Base-by-base conservation (phyloP, 352 stramenopile species). In the Pythium monospermum region DNA sequence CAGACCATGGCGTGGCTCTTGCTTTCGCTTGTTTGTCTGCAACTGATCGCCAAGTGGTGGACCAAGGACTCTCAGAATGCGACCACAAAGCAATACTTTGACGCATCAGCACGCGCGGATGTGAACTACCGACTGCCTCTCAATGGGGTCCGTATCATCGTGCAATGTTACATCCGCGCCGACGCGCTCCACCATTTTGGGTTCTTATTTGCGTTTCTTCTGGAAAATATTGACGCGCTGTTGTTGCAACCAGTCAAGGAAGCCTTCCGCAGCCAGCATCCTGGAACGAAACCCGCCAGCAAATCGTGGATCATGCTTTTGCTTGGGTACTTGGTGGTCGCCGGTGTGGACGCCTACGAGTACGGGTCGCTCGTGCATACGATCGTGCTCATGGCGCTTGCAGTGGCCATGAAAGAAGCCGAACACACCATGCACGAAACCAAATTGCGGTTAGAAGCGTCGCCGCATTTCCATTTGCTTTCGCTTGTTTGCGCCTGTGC, bases 131-230 rank as follows among this genome's bases (percentile, higher is more conserved):
- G 61, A 7, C 49, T 74, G 27, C 49, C 61, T 27, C 30, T 69
- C 28, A 73, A 73, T 43, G 79, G 62, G 2, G 36, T 58, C 15
- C 68, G 64, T 10, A 64, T 74, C 19, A 53, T 85, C 7, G 63
- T 65, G 25, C 66, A 66, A 45, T 71, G 72, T 38, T 87, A 68
- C 53, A 45, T 86, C 18, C 60, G 66, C 10, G 61, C 60, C 7
- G 71, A 79, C n/a, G 73, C 79, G 32, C 59, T 90, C 22, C 63
- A 75, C 27, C 74, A 87, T 42, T 90, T 87, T 27, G 79, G 76
- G 2, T 64, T 83, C 46, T 57, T 87, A n/a, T 81, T 87, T 40
- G 76, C 74, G 41, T 85, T 90, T 42, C 50, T 90, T 44, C 45
- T 90, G 31, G 73, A 86, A 51, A 64, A 78, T 61, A 46, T 69